These are phyloP conservation scores for Colletotrichum sidae DNA, from an alignment of 2,329 filamentous ascomycete genomes.

Conservation along the genomic window DNA sequence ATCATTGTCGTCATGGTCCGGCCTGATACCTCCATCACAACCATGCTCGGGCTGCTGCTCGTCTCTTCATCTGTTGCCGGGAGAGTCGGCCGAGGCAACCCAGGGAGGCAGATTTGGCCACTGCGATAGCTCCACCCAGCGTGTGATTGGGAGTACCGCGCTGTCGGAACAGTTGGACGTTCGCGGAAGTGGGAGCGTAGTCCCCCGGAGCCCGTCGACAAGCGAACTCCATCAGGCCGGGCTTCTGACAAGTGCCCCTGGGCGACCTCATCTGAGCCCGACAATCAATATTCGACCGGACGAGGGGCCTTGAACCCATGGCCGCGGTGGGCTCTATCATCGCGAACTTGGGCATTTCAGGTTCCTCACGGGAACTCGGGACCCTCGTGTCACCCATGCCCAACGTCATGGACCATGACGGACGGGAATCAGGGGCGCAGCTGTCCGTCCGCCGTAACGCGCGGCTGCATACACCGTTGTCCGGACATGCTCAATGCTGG, in stretches of 20 bases:
- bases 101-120: neutral
- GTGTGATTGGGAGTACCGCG: conserved; percentile 25
- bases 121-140: conserved; percentile 19
- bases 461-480: conserved; percentile 10
- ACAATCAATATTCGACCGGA: conserved; percentile 6
- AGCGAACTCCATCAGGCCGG: conserved; percentile 18
- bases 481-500: neutral
- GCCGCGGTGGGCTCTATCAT: too few species aligned
- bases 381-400: neutral
- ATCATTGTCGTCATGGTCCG: conserved; percentile 13
- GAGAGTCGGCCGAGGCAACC: conserved; percentile 5
- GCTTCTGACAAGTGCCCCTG: conserved; percentile 5
- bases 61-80: conserved; percentile 3
- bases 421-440: neutral
- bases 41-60: conserved; percentile 1
- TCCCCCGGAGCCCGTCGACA: conserved; percentile 26
- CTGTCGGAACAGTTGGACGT: conserved; percentile 15
- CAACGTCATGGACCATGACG: conserved; percentile 6
- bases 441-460: conserved; percentile 15
- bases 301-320: neutral
- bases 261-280: conserved; percentile 14
- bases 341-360: too few species aligned
- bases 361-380: too few species aligned
- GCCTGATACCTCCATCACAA: neutral
- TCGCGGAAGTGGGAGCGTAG: conserved; percentile 28